phyloP scores from a whole-genome alignment of 2,329 filamentous ascomycete species.

The Neophaeococcomyces mojaviensis region DNA sequence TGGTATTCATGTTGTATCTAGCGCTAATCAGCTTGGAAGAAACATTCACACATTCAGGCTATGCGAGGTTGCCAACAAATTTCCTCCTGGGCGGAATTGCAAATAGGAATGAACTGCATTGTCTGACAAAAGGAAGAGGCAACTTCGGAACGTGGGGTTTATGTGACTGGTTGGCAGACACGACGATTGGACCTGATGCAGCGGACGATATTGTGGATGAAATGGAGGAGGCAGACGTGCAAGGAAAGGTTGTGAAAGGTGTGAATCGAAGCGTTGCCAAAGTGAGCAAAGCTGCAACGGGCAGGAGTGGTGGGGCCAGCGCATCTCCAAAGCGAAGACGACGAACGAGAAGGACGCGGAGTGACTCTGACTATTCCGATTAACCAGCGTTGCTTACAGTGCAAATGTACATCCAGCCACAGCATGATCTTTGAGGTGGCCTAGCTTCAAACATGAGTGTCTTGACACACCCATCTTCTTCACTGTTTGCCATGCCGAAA shows the following conservation, averaged over 20 bases:
- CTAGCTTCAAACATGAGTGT: too few species aligned
- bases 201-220: conserved; percentile 44
- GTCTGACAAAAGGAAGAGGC: conserved; percentile 39
- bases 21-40: conserved; percentile 52
- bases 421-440: too few species aligned
- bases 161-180: conserved; percentile 38
- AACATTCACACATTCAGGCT: conserved; percentile 53
- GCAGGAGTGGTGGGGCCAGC: conserved; percentile 10
- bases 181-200: conserved; percentile 36
- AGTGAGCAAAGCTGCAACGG: conserved; percentile 2
- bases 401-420: too few species aligned
- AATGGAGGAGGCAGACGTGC: conserved; percentile 29
- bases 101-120: conserved; percentile 48
- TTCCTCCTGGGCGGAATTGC: conserved; percentile 54
- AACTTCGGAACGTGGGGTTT: conserved; percentile 42
- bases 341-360: conserved; percentile 4
- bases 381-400: conserved; percentile 3
- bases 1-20: conserved; percentile 52
- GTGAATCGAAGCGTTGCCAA: conserved; percentile 11
- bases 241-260: conserved; percentile 22
- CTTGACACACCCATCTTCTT: too few species aligned
- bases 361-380: conserved; percentile 6
- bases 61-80: conserved; percentile 49
- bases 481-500: too few species aligned
- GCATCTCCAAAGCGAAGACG: conserved; percentile 4